phyloP scores from a whole-genome alignment of 2,329 filamentous ascomycete genomes.

The Pyrenophora tritici-repentis region DNA sequence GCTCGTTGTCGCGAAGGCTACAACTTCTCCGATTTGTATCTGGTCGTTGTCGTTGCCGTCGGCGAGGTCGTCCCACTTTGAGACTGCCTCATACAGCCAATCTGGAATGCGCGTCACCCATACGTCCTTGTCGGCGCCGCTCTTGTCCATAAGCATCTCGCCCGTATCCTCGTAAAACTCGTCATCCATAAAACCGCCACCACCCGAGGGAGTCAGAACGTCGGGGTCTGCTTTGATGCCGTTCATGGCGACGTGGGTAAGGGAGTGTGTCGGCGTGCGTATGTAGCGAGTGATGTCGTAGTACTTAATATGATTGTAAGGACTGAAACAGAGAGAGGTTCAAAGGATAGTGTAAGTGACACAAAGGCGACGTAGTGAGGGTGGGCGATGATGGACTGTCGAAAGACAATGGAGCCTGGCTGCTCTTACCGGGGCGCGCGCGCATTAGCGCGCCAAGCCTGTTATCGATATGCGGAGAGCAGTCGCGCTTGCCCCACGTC shows the following conservation, averaged over 20 bases:
- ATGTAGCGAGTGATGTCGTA: not conserved
- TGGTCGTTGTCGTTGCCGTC: constrained; percentile 46
- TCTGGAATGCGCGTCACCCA: constrained; percentile 49
- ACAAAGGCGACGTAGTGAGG: constrained; percentile 6
- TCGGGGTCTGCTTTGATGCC: constrained; percentile 49
- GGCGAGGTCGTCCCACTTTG: constrained; percentile 43
- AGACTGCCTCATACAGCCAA: constrained; percentile 47
- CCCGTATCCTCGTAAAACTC: constrained; percentile 53
- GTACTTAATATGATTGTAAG: not conserved
- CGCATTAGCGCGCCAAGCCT: constrained; percentile 26
- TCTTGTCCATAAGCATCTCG: constrained; percentile 46
- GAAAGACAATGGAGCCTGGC: constrained; percentile 12
- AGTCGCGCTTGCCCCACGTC: constrained; percentile 11
- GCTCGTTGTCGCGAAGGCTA: constrained; percentile 34
- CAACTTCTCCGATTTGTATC: constrained; percentile 45
- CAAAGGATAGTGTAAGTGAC: constrained; percentile 1
- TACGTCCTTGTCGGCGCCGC: constrained; percentile 34
- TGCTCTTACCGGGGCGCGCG: constrained; percentile 13
- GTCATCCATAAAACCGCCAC: constrained; percentile 47
- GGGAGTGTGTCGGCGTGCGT: not conserved
- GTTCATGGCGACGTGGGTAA: constrained; percentile 38
- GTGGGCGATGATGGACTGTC: constrained; percentile 6
- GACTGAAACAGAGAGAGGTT: not conserved
- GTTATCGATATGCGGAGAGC: constrained; percentile 23
- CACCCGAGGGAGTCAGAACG: constrained; percentile 36